Evolutionary conservation across 768 basidiomycete species (phyloP).

Genomic region (Leccinum boreale): DNA sequence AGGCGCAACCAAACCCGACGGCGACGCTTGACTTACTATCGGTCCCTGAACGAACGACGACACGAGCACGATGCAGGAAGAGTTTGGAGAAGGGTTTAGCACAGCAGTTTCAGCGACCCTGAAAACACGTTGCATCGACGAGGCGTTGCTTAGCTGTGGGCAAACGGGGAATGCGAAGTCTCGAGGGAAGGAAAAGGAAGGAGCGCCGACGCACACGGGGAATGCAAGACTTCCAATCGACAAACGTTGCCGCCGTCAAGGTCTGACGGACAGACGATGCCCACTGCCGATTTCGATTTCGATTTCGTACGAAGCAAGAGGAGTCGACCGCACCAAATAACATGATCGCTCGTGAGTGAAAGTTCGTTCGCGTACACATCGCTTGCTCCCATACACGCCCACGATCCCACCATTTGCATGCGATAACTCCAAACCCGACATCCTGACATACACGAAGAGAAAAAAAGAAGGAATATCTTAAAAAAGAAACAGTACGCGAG

Average conservation of each 20-base stretch:
- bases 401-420: background rate
- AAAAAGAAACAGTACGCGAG: background rate
- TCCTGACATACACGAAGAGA: background rate
- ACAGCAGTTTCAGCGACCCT: constrained; percentile 16
- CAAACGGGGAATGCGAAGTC: background rate
- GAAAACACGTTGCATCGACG: constrained; percentile 24
- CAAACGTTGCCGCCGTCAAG: background rate
- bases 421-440: background rate
- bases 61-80: background rate
- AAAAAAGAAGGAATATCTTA: no score
- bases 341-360: background rate
- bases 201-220: background rate
- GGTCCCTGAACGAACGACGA: background rate
- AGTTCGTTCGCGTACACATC: background rate
- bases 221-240: background rate
- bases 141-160: constrained; percentile 11
- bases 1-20: background rate
- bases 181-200: background rate
- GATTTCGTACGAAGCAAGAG: background rate
- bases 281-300: background rate
- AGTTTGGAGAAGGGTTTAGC: background rate
- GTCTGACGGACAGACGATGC: background rate
- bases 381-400: background rate
- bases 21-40: background rate
- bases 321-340: background rate